phyloP scores from a whole-genome alignment of 257 asterid species.

The Solanum raphanifolium region DNA sequence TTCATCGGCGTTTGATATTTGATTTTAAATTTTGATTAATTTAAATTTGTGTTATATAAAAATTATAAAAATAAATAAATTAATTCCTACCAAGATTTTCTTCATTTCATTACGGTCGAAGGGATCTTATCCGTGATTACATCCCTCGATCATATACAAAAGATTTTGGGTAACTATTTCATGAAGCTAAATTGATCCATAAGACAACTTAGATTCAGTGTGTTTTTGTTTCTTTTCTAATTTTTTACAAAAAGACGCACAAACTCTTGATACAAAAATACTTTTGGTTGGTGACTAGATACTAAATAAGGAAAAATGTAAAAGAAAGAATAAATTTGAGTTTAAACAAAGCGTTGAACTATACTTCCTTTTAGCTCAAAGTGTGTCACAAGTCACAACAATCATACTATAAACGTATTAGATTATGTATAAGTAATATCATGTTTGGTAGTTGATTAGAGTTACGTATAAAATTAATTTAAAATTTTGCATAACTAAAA shows the following conservation, averaged over 20 bases:
- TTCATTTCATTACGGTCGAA: neutral
- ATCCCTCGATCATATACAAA: neutral
- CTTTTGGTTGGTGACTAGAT: neutral
- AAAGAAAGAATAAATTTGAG: neutral
- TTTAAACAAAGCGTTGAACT: neutral
- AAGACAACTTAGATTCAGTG: neutral
- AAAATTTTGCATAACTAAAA: neutral
- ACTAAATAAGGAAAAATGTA: neutral
- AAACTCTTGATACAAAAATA: neutral
- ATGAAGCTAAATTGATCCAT: neutral
- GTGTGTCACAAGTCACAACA: neutral
- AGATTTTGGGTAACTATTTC: neutral
- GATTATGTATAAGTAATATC: too few species aligned
- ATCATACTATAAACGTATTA: too few species aligned
- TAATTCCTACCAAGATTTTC: neutral
- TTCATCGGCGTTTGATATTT: accelerated
- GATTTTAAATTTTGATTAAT: neutral
- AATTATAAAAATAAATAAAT: too few species aligned
- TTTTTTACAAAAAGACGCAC: neutral
- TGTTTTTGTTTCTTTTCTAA: neutral
- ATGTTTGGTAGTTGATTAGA: neutral
- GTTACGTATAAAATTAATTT: too few species aligned
- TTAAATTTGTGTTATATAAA: too few species aligned
- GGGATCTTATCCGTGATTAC: too few species aligned
- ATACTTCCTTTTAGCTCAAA: neutral